Evolutionary conservation across 2,329 filamentous ascomycete species (phyloP).

Genomic region (Coniella lustricola): DNA sequence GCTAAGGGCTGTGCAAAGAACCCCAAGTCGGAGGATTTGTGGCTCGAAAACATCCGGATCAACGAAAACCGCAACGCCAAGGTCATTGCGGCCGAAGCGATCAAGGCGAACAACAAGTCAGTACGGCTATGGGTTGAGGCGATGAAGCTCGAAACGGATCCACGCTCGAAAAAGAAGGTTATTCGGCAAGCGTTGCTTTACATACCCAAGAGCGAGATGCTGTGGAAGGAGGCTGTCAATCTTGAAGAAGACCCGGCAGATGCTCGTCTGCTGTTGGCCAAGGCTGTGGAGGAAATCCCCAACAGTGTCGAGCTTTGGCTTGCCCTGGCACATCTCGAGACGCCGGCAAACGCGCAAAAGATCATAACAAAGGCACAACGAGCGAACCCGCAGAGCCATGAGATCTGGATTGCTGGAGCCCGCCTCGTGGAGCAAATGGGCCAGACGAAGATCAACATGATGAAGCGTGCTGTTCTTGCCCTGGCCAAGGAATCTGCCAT

Average conservation of each 20-base stretch:
- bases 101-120: conserved; percentile 83
- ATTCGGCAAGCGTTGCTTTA: conserved; percentile 86
- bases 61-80: conserved; percentile 92
- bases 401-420: conserved; percentile 94
- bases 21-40: conserved; percentile 89
- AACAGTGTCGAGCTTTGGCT: conserved; percentile 93
- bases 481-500: conserved; percentile 89
- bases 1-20: conserved; percentile 83
- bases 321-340: conserved; percentile 82
- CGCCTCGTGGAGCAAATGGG: conserved; percentile 84
- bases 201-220: conserved; percentile 84
- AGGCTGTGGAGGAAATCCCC: conserved; percentile 92
- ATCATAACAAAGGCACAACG: conserved; percentile 94
- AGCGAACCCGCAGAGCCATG: conserved; percentile 84
- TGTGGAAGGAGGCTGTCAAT: conserved; percentile 99
- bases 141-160: conserved; percentile 81
- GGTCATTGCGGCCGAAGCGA: conserved; percentile 87
- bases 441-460: conserved; percentile 76
- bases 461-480: conserved; percentile 87
- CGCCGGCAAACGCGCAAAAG: conserved; percentile 84
- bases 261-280: conserved; percentile 81
- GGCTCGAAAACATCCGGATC: conserved; percentile 91
- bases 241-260: conserved; percentile 85
- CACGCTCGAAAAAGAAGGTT: conserved; percentile 83
- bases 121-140: conserved; percentile 92